Percentiles rank a stretch among this genome's conserved stretches.
phyloP scores from a whole-genome alignment of 75 land plant genomes.

The Selaginella moellendorffii region DNA sequence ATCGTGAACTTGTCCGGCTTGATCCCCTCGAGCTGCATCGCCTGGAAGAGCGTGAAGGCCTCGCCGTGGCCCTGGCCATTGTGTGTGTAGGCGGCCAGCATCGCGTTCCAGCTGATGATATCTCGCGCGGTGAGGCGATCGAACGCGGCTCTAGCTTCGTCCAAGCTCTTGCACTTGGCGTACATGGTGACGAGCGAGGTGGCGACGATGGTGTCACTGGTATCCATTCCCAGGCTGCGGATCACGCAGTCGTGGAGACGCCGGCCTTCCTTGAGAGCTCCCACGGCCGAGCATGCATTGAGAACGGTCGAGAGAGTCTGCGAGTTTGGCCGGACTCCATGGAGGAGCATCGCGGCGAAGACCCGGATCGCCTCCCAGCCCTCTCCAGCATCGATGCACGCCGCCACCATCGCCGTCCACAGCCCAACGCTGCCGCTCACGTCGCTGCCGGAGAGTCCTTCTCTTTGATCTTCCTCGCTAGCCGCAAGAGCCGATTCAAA shows the following conservation, averaged over 20 bases:
- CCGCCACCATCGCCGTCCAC: background rate
- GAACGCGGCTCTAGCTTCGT: background rate
- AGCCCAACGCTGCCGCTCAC: background rate
- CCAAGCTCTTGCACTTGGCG: background rate
- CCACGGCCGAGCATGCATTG: background rate
- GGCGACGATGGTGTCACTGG: background rate
- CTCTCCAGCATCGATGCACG: background rate
- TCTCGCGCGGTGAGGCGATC: background rate
- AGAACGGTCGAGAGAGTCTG: background rate
- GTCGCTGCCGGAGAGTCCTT: too few relatives aligned
- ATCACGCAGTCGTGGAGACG: background rate
- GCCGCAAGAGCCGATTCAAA: background rate
- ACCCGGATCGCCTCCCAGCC: background rate
- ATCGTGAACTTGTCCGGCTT: constrained; percentile 1
- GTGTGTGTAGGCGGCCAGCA: background rate
- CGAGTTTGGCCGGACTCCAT: background rate
- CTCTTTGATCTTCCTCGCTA: too few relatives aligned
- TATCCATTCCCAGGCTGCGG: background rate
- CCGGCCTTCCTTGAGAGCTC: background rate
- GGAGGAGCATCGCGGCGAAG: background rate
- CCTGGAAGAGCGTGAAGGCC: background rate
- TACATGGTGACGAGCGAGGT: background rate
- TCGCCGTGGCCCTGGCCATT: background rate
- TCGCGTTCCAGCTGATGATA: background rate
- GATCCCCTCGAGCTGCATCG: constrained; percentile 6